These are phyloP conservation scores for Hericium coralloides DNA, from an alignment of 768 basidiomycete genomes.

Conservation along the genomic window DNA sequence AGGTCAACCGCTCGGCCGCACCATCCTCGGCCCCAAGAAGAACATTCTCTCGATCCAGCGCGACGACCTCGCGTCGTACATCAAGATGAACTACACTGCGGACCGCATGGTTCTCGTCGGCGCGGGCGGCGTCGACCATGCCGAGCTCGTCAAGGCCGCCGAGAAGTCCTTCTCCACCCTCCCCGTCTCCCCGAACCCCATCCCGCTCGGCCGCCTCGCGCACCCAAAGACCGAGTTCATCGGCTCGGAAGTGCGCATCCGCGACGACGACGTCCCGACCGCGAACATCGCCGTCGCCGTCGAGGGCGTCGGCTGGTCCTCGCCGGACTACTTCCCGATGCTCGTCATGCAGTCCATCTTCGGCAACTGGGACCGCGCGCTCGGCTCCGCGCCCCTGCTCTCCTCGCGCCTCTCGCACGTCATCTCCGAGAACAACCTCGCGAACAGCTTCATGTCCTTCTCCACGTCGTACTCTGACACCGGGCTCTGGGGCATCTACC, in stretches of 20 bases:
- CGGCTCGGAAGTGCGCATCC: constrained; percentile 91
- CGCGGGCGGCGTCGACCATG: constrained; percentile 90
- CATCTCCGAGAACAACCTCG: constrained; percentile 88
- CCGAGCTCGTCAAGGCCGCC: constrained; percentile 87
- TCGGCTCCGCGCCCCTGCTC: constrained; percentile 83
- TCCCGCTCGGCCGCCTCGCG: constrained; percentile 75
- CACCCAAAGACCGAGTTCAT: constrained; percentile 76
- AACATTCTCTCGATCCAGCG: constrained; percentile 95
- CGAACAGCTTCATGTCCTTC: constrained; percentile 99
- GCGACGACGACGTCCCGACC: constrained; percentile 84
- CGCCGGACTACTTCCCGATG: constrained; percentile 99
- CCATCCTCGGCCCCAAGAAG: constrained; percentile 92
- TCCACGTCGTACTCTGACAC: constrained; percentile 98
- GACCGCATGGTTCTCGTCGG: constrained; percentile 99
- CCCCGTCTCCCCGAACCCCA: constrained; percentile 80
- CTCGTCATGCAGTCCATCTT: constrained; percentile 96
- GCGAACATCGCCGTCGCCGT: constrained; percentile 95
- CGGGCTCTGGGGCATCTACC: constrained; percentile 97
- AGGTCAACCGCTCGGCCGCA: constrained; percentile 94
- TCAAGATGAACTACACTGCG: constrained; percentile 95
- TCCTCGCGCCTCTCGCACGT: constrained; percentile 89
- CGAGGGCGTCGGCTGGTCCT: constrained; percentile 96
- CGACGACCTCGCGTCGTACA: constrained; percentile 82
- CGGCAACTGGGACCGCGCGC: constrained; percentile 98
- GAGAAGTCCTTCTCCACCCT: constrained; percentile 88